A percentile compares a stretch with the other conserved stretches of the same genome.
Evolutionary conservation across 352 stramenopile species (phyloP).

Genomic region (Sclerospora graminicola): DNA sequence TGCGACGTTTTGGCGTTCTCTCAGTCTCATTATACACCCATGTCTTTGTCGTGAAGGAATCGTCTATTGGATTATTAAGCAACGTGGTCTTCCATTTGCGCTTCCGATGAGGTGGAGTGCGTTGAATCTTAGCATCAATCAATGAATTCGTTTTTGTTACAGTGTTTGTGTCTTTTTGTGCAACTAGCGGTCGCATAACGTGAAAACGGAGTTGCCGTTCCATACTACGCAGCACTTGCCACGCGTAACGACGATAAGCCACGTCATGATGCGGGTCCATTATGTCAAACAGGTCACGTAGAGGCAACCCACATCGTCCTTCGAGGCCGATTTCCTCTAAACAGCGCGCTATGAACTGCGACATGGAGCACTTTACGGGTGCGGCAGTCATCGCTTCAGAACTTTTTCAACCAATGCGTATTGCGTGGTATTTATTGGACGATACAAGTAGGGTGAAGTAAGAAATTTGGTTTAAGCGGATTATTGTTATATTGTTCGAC

Average conservation of each 20-base stretch:
- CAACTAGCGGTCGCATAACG: constrained; percentile 33
- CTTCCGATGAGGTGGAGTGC: constrained; percentile 22
- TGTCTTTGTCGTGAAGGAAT: constrained; percentile 2
- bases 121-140: not conserved
- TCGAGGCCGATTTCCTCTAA: constrained; percentile 76
- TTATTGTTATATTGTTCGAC: too few relatives aligned
- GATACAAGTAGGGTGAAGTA: too few relatives aligned
- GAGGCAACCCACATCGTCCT: constrained; percentile 52
- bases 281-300: constrained; percentile 49
- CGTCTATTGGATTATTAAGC: constrained; percentile 9
- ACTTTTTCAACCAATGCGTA: too few relatives aligned
- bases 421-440: too few relatives aligned
- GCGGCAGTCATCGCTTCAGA: constrained; percentile 6
- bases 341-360: constrained; percentile 60
- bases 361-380: constrained; percentile 27
- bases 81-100: constrained; percentile 72
- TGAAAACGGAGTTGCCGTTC: constrained; percentile 47
- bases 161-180: not conserved
- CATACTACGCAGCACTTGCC: constrained; percentile 53
- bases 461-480: too few relatives aligned
- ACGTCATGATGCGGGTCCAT: constrained; percentile 46
- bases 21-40: not conserved
- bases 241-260: constrained; percentile 46
- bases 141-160: constrained; percentile 5
- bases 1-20: constrained; percentile 13